Percentiles rank a stretch among this genome's conserved stretches.
Evolutionary conservation across 2,329 filamentous ascomycete species (phyloP).

Genomic region (Sordariomycetes sp.): DNA sequence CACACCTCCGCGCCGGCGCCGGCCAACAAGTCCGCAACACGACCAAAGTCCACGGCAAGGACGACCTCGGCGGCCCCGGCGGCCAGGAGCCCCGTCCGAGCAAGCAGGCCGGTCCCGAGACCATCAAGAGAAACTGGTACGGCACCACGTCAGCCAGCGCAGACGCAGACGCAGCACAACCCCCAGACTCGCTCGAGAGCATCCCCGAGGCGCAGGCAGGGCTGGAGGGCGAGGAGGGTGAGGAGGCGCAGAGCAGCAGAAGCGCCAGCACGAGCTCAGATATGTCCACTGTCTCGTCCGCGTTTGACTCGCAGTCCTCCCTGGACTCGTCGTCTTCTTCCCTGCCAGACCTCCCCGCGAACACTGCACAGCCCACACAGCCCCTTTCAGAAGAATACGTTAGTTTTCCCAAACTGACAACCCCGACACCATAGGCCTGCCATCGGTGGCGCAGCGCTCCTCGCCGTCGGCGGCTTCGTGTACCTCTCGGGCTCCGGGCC

Average conservation of each 20-base stretch:
- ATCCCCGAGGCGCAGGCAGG: neutral
- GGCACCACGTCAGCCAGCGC: too few relatives aligned
- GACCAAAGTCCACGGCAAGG: constrained; percentile 1
- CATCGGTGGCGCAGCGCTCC: constrained; percentile 10
- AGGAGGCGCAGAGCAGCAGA: neutral
- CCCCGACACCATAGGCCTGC: constrained; percentile 2
- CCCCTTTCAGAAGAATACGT: neutral
- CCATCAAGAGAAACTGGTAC: constrained; percentile 21
- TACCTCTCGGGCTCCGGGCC: constrained; percentile 14
- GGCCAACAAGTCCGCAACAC: constrained; percentile 1
- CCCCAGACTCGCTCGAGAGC: neutral
- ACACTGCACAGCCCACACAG: too few relatives aligned
- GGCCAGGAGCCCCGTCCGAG: constrained; percentile 18
- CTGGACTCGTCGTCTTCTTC: too few relatives aligned
- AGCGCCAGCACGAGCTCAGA: too few relatives aligned
- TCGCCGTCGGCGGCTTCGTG: constrained; percentile 13
- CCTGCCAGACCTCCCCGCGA: too few relatives aligned
- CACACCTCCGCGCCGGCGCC: constrained; percentile 1
- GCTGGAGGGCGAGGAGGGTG: neutral
- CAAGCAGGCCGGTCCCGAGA: constrained; percentile 17
- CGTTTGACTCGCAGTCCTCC: too few relatives aligned
- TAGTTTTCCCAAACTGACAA: neutral
- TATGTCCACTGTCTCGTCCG: too few relatives aligned
- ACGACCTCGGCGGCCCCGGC: constrained; percentile 21
- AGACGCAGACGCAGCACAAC: too few relatives aligned